phyloP scores from a whole-genome alignment of 2,329 filamentous ascomycete genomes.

The Pseudogymnoascus sp. region DNA sequence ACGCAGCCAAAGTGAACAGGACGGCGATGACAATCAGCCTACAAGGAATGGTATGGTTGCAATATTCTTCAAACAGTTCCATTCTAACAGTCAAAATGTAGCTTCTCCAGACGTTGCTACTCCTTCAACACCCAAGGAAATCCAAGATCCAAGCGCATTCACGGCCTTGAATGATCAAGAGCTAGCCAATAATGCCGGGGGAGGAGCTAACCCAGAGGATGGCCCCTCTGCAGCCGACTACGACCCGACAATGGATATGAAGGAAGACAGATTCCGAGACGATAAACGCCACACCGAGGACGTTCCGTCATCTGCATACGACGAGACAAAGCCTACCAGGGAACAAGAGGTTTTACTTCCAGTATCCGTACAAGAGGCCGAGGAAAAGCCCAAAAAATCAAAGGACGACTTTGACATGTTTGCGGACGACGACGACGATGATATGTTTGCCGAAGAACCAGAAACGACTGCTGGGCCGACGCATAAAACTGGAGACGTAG shows the following conservation, averaged over 20 bases:
- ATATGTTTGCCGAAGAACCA: constrained; percentile 53
- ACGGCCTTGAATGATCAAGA: constrained; percentile 60
- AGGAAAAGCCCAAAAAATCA: constrained; percentile 33
- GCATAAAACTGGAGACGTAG: constrained; percentile 37
- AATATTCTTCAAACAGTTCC: background rate
- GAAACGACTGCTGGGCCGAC: constrained; percentile 31
- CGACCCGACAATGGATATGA: constrained; percentile 81
- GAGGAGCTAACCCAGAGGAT: constrained; percentile 44
- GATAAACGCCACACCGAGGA: constrained; percentile 55
- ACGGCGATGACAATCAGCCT: constrained; percentile 18
- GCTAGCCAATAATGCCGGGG: constrained; percentile 48
- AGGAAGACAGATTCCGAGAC: constrained; percentile 69
- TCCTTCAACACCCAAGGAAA: constrained; percentile 27
- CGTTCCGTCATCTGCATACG: constrained; percentile 46
- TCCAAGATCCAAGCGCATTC: constrained; percentile 36
- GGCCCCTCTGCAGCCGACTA: constrained; percentile 90
- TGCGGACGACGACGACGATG: constrained; percentile 67
- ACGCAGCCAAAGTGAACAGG: constrained; percentile 17
- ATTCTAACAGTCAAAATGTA: constrained; percentile 17
- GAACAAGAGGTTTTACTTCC: constrained; percentile 44
- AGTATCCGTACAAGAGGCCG: constrained; percentile 23
- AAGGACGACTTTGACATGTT: constrained; percentile 81
- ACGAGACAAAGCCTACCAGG: constrained; percentile 47
- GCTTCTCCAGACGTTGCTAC: constrained; percentile 29
- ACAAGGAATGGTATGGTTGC: constrained; percentile 32